Conservation (phyloP, 2,329 filamentous ascomycete genomes). For the Ophiostoma sp. region DNA sequence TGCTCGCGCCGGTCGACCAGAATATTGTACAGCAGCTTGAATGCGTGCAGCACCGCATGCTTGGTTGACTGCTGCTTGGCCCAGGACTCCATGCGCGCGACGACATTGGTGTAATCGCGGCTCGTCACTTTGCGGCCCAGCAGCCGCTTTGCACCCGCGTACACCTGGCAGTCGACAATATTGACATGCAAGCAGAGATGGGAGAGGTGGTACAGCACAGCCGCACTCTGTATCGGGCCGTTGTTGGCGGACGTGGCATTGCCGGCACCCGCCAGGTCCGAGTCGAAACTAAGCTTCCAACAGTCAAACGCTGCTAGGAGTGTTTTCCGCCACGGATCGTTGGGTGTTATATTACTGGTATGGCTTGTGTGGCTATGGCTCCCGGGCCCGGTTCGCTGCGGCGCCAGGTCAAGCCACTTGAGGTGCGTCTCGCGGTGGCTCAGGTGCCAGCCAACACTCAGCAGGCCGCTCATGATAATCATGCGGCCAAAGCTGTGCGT, state of each 20-base stretch:
- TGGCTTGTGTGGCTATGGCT: neutral
- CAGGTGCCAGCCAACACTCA: slow-evolving; percentile 92
- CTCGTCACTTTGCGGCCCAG: slow-evolving; percentile 68
- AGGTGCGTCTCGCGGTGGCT: slow-evolving; percentile 81
- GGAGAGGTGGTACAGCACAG: slow-evolving; percentile 76
- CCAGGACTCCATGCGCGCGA: slow-evolving; percentile 74
- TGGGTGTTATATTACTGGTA: slow-evolving; percentile 35
- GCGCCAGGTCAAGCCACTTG: slow-evolving; percentile 65
- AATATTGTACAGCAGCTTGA: slow-evolving; percentile 73
- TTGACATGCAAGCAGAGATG: slow-evolving; percentile 88
- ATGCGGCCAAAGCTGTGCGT: slow-evolving; percentile 86
- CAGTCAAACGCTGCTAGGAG: slow-evolving; percentile 76
- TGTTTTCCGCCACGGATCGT: slow-evolving; percentile 73
- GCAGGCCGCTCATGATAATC: slow-evolving; percentile 80
- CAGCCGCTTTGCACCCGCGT: slow-evolving; percentile 70
- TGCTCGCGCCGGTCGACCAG: slow-evolving; percentile 49
- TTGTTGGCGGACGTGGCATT: slow-evolving; percentile 32
- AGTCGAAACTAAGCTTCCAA: slow-evolving; percentile 82
- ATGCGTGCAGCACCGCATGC: slow-evolving; percentile 78
- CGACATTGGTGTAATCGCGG: slow-evolving; percentile 67
- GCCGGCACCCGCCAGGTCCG: slow-evolving; percentile 45
- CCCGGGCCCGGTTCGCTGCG: slow-evolving; percentile 36
- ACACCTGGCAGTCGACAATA: slow-evolving; percentile 85
- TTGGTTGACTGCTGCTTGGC: slow-evolving; percentile 67
- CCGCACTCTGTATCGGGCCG: slow-evolving; percentile 69